Conservation (phyloP, 176 grass and related monocot species). For the Lolium rigidum region DNA sequence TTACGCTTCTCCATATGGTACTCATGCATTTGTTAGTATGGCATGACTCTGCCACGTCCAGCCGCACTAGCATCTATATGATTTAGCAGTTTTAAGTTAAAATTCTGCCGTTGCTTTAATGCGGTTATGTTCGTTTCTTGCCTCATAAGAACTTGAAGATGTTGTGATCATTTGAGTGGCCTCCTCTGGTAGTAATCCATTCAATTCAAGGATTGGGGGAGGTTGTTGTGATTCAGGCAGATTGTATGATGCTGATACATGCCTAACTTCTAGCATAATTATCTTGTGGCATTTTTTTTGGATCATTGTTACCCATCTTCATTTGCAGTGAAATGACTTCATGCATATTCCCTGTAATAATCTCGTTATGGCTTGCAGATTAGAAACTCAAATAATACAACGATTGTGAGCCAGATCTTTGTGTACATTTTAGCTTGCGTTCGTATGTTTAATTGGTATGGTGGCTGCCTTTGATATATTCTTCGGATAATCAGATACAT, state of each 20-base stretch:
- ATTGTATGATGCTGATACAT: conserved; percentile 28
- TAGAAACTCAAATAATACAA: too few species aligned
- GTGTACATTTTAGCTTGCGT: background rate
- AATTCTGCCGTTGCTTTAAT: conserved; percentile 5
- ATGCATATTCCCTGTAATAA: background rate
- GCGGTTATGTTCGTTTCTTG: conserved; percentile 30
- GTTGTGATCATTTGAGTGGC: conserved; percentile 37
- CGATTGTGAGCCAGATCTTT: background rate
- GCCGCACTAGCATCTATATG: too few species aligned
- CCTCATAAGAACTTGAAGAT: conserved; percentile 45
- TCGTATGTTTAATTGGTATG: too few species aligned
- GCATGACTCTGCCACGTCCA: too few species aligned
- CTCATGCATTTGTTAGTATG: too few species aligned
- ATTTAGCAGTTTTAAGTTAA: background rate
- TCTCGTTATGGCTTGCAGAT: background rate
- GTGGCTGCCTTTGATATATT: too few species aligned
- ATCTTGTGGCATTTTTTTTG: background rate
- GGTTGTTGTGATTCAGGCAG: conserved; percentile 28
- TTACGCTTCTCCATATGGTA: too few species aligned
- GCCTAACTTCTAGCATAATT: conserved; percentile 27
- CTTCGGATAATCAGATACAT: background rate
- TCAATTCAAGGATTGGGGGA: conserved; percentile 18
- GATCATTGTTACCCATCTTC: background rate
- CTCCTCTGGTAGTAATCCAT: background rate
- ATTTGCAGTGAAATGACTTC: background rate